Base-by-base conservation (phyloP, 2,329 filamentous ascomycete species). In the Cladophialophora chaetospira region DNA sequence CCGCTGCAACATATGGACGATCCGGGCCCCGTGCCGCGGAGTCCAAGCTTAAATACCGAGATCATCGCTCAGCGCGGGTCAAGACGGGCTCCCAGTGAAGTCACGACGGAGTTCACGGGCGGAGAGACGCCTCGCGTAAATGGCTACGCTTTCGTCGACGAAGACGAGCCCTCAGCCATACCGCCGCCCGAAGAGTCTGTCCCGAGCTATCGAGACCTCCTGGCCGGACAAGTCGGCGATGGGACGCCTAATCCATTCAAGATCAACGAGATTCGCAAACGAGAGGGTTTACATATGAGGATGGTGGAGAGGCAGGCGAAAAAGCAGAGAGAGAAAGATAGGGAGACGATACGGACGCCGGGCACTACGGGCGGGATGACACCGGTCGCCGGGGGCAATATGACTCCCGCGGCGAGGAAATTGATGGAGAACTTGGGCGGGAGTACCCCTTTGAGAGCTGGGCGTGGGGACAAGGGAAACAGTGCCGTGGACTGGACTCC, bases 91-190 rank as follows among this genome's bases (percentile, higher is more conserved):
- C 3, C 79, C 5, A 84, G 87, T 3, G 82, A 84, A 6, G 29
- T 83, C 83, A 4, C 77, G 3, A 71, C 77, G 8, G 79, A 79
- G 2, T 82, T 78, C 58, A 78, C 79, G 1, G 88, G 87, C 13
- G 82, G 80, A 56, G 91, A 95, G 71, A 97, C 93, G 0, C 94
- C 93, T 0, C 82, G 90, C 2, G 89, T 97, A 0, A 96, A 95
- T 62, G 94, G 94, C 1, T 99, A 97, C 71, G 84, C 91, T 0
- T 97, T 96, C 72, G 92, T 99, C 31, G 91, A 96, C 65, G 91
- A 95, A 55, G 88, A 78, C 50, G 78, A 79, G 48, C 65, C 72
- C 6, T 19, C 19, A 23, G 13, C 9, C 17, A 75, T 76, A 13
- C 65, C 68, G 1, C 67, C 77, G n/a, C 62, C 75, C 60, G 66